A percentile compares a stretch with the other conserved stretches of the same genome.
phyloP scores from a whole-genome alignment of 1,284 basidiomycete genomes.

The Cutaneotrichosporon sp. region DNA sequence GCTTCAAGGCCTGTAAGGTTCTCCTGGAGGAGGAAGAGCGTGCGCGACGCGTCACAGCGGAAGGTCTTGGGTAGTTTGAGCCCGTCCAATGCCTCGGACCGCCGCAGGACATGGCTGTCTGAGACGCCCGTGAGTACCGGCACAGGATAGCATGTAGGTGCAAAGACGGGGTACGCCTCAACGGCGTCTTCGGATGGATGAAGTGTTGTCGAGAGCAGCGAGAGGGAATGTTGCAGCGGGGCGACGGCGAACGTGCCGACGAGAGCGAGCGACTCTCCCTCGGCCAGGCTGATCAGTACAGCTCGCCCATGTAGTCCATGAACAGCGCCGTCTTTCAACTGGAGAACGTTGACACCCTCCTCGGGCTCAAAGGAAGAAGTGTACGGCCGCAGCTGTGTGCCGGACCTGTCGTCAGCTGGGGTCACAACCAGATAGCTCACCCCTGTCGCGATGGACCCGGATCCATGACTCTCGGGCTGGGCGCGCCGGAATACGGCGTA shows the following conservation, averaged over 20 bases:
- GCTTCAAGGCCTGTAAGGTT: slow-evolving; percentile 37
- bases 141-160: slow-evolving; percentile 55
- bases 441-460: slow-evolving; percentile 5
- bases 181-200: slow-evolving; percentile 49
- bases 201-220: slow-evolving; percentile 39
- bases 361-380: slow-evolving; percentile 23
- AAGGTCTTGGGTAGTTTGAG: slow-evolving; percentile 22
- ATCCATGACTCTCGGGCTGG: slow-evolving; percentile 13
- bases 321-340: slow-evolving; percentile 14
- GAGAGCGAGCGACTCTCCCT: slow-evolving; percentile 28
- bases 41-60: slow-evolving; percentile 2
- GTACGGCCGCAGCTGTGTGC: slow-evolving; percentile 2
- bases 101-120: neutral
- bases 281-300: slow-evolving; percentile 30
- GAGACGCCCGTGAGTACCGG: slow-evolving; percentile 49
- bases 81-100: neutral
- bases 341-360: slow-evolving; percentile 26
- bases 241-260: slow-evolving; percentile 38
- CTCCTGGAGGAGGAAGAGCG: slow-evolving; percentile 40
- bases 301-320: slow-evolving; percentile 22
- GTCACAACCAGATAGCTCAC: too few relatives aligned
- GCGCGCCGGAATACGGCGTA: slow-evolving; percentile 22
- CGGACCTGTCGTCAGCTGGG: slow-evolving; percentile 8
- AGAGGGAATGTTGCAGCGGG: slow-evolving; percentile 30
- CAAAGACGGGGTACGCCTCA: slow-evolving; percentile 41